phyloP scores from a whole-genome alignment of 345 rosid genomes.

The Citrus mangshanensis region DNA sequence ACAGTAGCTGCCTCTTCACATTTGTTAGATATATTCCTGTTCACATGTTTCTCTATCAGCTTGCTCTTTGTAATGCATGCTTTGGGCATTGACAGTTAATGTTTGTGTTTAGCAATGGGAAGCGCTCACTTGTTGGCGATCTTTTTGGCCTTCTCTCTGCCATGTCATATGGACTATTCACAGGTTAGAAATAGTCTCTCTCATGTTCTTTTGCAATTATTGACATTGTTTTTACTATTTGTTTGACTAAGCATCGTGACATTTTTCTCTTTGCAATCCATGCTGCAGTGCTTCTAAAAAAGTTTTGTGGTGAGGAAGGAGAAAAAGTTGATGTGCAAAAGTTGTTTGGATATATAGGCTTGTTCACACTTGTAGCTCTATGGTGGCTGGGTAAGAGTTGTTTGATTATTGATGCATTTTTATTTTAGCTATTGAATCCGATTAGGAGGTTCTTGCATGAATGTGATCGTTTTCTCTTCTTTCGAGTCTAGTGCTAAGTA shows the following conservation, averaged over 20 bases:
- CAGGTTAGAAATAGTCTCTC: constrained; percentile 44
- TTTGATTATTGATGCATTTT: constrained; percentile 1
- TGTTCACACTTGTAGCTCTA: constrained; percentile 92
- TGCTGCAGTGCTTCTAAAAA: constrained; percentile 91
- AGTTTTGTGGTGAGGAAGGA: constrained; percentile 96
- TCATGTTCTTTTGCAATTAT: background rate
- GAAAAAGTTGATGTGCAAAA: constrained; percentile 91
- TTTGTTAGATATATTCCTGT: constrained; percentile 21
- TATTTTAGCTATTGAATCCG: background rate
- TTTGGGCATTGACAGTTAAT: constrained; percentile 45
- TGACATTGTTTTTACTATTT: background rate
- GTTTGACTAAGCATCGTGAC: constrained; percentile 4
- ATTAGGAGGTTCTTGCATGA: background rate
- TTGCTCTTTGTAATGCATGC: constrained; percentile 22
- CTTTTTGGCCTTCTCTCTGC: constrained; percentile 98
- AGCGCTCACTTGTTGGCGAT: constrained; percentile 89
- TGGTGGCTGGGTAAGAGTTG: constrained; percentile 96
- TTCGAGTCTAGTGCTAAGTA: background rate
- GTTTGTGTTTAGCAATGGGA: constrained; percentile 71
- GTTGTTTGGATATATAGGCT: constrained; percentile 94
- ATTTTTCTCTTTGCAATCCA: constrained; percentile 6
- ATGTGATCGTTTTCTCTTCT: background rate
- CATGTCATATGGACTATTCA: constrained; percentile 86
- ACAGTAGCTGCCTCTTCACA: constrained; percentile 11
- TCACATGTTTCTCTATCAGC: constrained; percentile 1